phyloP scores from a whole-genome alignment of 1,284 basidiomycete species.

The Moniliophthora roreri region DNA sequence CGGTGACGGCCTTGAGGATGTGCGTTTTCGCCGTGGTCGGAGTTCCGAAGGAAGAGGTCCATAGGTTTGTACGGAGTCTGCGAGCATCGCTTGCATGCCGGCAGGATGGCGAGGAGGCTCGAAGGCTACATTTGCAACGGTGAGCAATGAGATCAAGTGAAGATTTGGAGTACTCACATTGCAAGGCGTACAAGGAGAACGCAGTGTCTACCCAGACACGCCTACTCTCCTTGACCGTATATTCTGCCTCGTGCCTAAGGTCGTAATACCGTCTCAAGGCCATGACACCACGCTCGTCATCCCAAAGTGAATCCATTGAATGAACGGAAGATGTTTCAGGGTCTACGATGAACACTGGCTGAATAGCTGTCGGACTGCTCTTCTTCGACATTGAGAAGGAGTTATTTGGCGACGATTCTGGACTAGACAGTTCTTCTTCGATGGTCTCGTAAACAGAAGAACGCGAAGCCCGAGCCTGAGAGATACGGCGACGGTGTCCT shows the following conservation, averaged over 20 bases:
- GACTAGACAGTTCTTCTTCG: constrained; percentile 59
- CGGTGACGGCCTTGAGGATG: constrained; percentile 67
- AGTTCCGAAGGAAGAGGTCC: constrained; percentile 70
- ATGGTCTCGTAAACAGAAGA: constrained; percentile 78
- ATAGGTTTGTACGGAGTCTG: constrained; percentile 70
- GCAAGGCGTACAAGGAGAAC: constrained; percentile 67
- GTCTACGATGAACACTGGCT: constrained; percentile 57
- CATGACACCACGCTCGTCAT: constrained; percentile 62
- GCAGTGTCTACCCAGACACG: constrained; percentile 69
- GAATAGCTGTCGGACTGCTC: constrained; percentile 33
- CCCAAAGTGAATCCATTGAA: constrained; percentile 41
- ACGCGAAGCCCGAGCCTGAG: constrained; percentile 59
- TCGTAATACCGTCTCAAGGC: constrained; percentile 67
- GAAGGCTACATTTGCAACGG: constrained; percentile 52
- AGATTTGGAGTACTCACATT: constrained; percentile 51
- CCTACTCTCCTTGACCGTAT: constrained; percentile 66
- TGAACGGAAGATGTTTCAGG: constrained; percentile 52
- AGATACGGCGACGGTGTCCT: constrained; percentile 69
- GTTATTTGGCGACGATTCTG: constrained; percentile 17
- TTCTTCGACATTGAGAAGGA: constrained; percentile 30
- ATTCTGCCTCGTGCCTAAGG: constrained; percentile 66
- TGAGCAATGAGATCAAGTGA: constrained; percentile 11
- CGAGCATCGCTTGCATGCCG: constrained; percentile 70
- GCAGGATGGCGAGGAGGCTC: constrained; percentile 61
- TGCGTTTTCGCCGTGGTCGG: constrained; percentile 56